Conservation (phyloP, 139 green algal species). For the Pleodorina starrii region DNA sequence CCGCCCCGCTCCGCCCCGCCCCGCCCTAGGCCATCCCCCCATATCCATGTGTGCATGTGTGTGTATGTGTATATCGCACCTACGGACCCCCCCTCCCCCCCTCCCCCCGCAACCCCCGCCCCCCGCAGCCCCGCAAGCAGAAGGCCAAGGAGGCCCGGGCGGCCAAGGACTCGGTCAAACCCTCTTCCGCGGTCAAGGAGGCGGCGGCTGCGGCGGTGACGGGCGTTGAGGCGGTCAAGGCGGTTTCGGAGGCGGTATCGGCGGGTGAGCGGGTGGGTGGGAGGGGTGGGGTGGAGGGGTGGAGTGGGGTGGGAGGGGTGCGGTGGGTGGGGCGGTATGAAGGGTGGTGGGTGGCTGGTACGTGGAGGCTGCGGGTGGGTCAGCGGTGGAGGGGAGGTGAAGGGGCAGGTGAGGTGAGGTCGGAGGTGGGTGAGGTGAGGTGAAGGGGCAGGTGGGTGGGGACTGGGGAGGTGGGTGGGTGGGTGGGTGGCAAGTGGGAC, state of each 20-base stretch:
- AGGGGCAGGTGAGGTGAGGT: not conserved
- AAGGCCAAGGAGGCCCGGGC: not conserved
- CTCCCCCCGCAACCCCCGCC: not conserved
- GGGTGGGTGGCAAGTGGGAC: too few relatives aligned
- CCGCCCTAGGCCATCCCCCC: not conserved
- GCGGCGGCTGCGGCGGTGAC: slow-evolving; percentile 3
- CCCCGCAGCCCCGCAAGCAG: slow-evolving; percentile 18
- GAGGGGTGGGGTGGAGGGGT: not conserved
- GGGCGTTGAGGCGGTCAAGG: slow-evolving; percentile 29
- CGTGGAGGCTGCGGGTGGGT: not conserved
- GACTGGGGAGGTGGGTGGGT: too few relatives aligned
- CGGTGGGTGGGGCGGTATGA: not conserved
- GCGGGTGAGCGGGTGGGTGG: not conserved
- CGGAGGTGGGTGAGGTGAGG: not conserved
- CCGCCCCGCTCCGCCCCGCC: too few relatives aligned
- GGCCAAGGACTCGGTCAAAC: not conserved
- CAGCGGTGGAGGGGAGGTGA: not conserved
- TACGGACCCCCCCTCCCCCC: not conserved
- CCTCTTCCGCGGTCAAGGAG: not conserved
- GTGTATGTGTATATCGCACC: too few relatives aligned
- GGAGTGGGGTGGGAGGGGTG: not conserved
- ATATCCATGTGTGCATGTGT: not conserved
- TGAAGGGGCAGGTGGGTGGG: not conserved
- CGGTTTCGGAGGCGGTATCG: slow-evolving; percentile 1
- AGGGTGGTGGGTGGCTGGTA: not conserved